A percentile compares a stretch with the other conserved stretches of the same genome.
Evolutionary conservation across 179 eudicot species (phyloP).

Genomic region (Pouteria campechiana): DNA sequence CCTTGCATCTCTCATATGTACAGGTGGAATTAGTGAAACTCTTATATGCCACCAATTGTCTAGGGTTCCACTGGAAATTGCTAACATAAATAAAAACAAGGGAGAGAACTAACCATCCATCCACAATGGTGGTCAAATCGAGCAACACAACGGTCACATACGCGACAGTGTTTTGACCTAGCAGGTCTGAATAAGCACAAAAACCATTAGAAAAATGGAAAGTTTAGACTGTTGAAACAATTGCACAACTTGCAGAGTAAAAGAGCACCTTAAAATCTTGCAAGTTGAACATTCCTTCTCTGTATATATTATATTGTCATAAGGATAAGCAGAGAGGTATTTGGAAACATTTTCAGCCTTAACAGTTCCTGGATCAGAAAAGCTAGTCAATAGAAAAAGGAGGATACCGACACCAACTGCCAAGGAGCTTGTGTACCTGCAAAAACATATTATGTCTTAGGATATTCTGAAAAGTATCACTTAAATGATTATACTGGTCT

Average conservation of each 20-base stretch:
- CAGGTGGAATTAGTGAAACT: too few relatives aligned
- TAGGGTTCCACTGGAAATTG: too few relatives aligned
- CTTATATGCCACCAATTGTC: too few relatives aligned
- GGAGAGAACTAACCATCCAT: constrained; percentile 74
- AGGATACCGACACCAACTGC: constrained; percentile 81
- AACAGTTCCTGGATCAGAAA: constrained; percentile 93
- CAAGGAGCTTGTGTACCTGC: constrained; percentile 74
- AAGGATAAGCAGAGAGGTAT: constrained; percentile 78
- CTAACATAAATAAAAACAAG: background rate
- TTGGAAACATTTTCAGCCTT: constrained; percentile 65
- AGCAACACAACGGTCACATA: constrained; percentile 95
- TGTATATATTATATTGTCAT: constrained; percentile 65
- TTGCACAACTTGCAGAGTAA: too few relatives aligned
- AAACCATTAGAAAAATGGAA: constrained; percentile 8
- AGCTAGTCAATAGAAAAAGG: constrained; percentile 82
- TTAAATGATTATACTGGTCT: too few relatives aligned
- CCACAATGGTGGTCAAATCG: constrained; percentile 98
- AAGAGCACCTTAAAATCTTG: constrained; percentile 70
- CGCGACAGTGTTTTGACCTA: constrained; percentile 93
- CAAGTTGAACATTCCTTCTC: constrained; percentile 88
- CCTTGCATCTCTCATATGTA: too few relatives aligned
- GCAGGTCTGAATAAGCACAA: constrained; percentile 61
- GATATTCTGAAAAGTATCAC: too few relatives aligned
- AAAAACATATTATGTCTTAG: constrained; percentile 15
- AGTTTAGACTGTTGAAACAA: constrained; percentile 1